Conservation (phyloP, 2,329 filamentous ascomycete species). For the Cladosporium phlei region DNA sequence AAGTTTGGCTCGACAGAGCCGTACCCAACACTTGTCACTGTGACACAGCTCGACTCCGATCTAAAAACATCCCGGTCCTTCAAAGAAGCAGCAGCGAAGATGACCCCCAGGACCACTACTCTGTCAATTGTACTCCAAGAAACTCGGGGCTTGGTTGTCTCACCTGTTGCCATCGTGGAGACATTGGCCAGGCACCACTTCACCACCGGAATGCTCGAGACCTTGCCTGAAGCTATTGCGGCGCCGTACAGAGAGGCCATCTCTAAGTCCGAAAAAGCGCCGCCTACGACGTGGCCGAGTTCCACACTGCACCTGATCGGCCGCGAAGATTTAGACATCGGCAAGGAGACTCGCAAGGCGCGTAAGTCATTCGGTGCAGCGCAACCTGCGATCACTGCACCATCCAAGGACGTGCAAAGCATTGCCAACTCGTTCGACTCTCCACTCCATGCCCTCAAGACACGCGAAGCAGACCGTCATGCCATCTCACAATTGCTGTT, state of each 20-base stretch:
- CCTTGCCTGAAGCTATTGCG: constrained; percentile 78
- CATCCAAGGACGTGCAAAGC: constrained; percentile 65
- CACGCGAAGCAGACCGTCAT: constrained; percentile 72
- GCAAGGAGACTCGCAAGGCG: not conserved
- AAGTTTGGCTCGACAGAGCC: constrained; percentile 15
- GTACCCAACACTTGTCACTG: constrained; percentile 22
- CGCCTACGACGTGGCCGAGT: constrained; percentile 70
- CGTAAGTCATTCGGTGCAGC: not conserved
- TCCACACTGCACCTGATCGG: constrained; percentile 70
- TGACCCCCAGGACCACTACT: constrained; percentile 23
- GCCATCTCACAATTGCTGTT: constrained; percentile 82
- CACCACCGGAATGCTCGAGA: constrained; percentile 64
- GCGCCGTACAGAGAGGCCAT: constrained; percentile 79
- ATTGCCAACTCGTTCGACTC: constrained; percentile 66
- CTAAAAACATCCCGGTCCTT: constrained; percentile 11
- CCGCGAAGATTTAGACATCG: constrained; percentile 64
- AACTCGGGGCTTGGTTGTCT: constrained; percentile 20
- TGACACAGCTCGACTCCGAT: constrained; percentile 22
- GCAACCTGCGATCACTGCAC: not conserved
- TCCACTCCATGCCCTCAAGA: constrained; percentile 65
- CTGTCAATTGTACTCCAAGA: constrained; percentile 23
- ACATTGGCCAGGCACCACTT: constrained; percentile 68
- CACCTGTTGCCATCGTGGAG: constrained; percentile 37
- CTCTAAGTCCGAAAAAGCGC: constrained; percentile 74
- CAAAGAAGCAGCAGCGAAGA: constrained; percentile 1